Percentiles rank a stretch among this genome's conserved stretches.
These are phyloP conservation scores for Aegilops tauschii DNA, from an alignment of 176 grass and related monocot species.

Conservation along the genomic window DNA sequence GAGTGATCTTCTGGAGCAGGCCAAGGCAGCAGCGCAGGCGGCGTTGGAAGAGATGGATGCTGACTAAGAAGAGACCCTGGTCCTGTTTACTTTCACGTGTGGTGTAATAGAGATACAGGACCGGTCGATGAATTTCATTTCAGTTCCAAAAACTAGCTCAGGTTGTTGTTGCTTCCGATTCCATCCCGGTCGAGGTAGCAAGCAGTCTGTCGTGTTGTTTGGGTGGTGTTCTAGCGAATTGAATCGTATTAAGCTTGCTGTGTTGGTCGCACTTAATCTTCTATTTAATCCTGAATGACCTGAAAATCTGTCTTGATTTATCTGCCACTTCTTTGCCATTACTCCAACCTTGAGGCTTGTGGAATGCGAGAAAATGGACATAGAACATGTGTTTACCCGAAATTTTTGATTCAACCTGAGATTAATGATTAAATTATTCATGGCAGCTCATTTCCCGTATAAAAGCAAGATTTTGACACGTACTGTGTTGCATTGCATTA, in stretches of 20 bases:
- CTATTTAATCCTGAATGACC: neutral
- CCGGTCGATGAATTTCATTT: neutral
- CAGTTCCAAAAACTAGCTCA: neutral
- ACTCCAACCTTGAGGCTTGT: too few species aligned
- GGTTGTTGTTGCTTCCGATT: neutral
- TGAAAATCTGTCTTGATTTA: neutral
- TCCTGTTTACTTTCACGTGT: neutral
- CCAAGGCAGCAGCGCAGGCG: constrained; percentile 59
- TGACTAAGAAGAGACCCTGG: constrained; percentile 30
- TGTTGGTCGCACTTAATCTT: constrained; percentile 6
- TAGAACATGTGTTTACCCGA: too few species aligned
- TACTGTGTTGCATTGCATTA: too few species aligned
- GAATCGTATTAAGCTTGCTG: neutral
- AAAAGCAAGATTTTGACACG: too few species aligned
- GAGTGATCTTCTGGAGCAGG: constrained; percentile 50
- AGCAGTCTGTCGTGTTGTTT: neutral
- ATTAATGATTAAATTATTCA: too few species aligned
- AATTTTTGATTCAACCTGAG: too few species aligned
- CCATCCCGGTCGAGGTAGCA: neutral
- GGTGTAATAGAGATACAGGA: neutral
- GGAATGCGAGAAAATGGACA: too few species aligned
- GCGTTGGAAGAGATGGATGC: constrained; percentile 87
- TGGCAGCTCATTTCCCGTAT: too few species aligned
- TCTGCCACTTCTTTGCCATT: neutral
- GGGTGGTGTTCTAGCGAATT: neutral